Evolutionary conservation across 2,329 filamentous ascomycete species (phyloP).

Genomic region (Cadophora luteo-olivacea): DNA sequence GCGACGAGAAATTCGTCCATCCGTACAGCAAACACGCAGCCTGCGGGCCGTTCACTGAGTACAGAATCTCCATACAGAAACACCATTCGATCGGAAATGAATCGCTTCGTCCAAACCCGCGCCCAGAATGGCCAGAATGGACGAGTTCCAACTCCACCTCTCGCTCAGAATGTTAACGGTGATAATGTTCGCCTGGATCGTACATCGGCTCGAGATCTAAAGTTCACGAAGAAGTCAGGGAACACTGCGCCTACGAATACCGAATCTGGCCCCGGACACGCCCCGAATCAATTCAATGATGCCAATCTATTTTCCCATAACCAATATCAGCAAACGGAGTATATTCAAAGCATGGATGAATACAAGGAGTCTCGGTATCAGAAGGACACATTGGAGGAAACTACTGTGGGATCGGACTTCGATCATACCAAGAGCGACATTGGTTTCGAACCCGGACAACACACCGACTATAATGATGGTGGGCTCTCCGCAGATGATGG

Average conservation of each 20-base stretch:
- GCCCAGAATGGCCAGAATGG: conserved; percentile 1
- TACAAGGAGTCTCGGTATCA: not conserved
- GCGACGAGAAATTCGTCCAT: not conserved
- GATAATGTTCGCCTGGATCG: conserved; percentile 13
- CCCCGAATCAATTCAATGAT: not conserved
- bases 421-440: conserved; percentile 25
- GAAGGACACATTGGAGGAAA: conserved; percentile 22
- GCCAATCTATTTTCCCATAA: not conserved
- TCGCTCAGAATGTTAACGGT: not conserved
- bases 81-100: not conserved
- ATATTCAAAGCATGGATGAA: not conserved
- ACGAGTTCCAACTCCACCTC: not conserved
- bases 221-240: conserved; percentile 12
- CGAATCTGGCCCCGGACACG: not conserved
- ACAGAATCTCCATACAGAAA: not conserved
- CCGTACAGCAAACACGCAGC: not conserved
- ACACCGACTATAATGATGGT: conserved; percentile 13
- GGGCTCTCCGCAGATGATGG: not conserved
- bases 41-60: not conserved
- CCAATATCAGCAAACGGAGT: conserved; percentile 11
- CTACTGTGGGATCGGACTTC: conserved; percentile 17
- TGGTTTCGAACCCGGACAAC: not conserved
- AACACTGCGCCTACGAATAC: not conserved
- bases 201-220: not conserved
- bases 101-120: not conserved